Percentiles rank a stretch among this genome's conserved stretches.
phyloP scores from a whole-genome alignment of 331 rosid genomes.

The Phaseolus coccineus region DNA sequence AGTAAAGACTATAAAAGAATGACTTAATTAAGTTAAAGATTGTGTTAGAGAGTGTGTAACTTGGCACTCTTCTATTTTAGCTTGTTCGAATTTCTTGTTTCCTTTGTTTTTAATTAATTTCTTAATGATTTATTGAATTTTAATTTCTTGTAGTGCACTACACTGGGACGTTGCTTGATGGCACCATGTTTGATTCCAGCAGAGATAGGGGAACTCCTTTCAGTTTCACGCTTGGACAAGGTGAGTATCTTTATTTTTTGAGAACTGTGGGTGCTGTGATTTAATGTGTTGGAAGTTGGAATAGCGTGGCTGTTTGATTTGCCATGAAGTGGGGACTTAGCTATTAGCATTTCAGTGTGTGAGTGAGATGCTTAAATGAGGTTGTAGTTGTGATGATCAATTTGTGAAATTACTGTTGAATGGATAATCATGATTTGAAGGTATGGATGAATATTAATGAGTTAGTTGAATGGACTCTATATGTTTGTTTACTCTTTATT shows the following conservation, averaged over 20 bases:
- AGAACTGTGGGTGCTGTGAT: not conserved
- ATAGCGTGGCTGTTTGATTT: not conserved
- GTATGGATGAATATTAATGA: not conserved
- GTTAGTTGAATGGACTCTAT: not conserved
- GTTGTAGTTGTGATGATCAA: not conserved
- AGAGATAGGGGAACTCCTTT: slow-evolving; percentile 72
- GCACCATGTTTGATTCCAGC: slow-evolving; percentile 86
- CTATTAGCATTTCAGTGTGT: not conserved
- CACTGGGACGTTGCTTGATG: slow-evolving; percentile 83
- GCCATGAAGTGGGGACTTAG: not conserved
- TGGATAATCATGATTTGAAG: not conserved
- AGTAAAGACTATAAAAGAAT: not conserved
- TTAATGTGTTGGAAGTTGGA: not conserved
- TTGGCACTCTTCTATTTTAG: not conserved
- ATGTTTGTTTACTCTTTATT: not conserved
- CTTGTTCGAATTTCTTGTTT: not conserved
- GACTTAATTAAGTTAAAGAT: not conserved
- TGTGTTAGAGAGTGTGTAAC: not conserved
- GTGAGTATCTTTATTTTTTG: slow-evolving; percentile 36
- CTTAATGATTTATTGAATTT: not conserved
- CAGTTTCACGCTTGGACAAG: slow-evolving; percentile 87
- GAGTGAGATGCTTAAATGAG: not conserved
- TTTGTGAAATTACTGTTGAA: not conserved
- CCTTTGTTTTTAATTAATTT: not conserved
- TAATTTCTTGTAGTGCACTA: slow-evolving; percentile 63